Percentiles rank a stretch among this genome's conserved stretches.
Evolutionary conservation across 2,329 filamentous ascomycete genomes (phyloP).

Genomic region (Tolypocladium capitatum): DNA sequence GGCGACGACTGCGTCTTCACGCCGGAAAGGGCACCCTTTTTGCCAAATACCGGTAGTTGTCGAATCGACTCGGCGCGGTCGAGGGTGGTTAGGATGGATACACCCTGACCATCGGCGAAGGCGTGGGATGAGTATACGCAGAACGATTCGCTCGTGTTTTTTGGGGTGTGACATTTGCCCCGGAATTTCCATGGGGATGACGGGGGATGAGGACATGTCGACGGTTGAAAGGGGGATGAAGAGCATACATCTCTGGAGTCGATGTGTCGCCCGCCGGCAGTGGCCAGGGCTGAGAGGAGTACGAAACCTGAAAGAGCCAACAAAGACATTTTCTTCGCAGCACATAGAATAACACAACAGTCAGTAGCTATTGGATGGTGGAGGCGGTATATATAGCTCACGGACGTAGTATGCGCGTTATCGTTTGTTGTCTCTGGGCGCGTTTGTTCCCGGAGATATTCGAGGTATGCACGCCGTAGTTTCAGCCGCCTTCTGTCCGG

Average conservation of each 20-base stretch:
- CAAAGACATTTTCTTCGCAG: background rate
- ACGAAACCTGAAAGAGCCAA: background rate
- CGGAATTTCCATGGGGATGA: background rate
- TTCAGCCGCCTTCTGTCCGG: background rate
- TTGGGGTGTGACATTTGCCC: background rate
- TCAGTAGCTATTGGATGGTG: too few relatives aligned
- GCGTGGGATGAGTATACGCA: constrained; percentile 22
- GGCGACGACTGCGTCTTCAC: constrained; percentile 3
- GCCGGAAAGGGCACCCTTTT: constrained; percentile 4
- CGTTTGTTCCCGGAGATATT: background rate
- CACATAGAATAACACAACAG: background rate
- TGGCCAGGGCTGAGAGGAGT: background rate
- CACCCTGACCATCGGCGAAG: constrained; percentile 23
- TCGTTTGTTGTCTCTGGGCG: too few relatives aligned
- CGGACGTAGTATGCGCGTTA: too few relatives aligned
- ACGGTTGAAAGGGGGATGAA: background rate
- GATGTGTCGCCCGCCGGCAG: background rate
- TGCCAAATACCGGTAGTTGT: constrained; percentile 14
- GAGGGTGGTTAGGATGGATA: constrained; percentile 23
- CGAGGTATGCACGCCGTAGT: background rate
- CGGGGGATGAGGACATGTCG: too few relatives aligned
- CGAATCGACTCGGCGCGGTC: constrained; percentile 17
- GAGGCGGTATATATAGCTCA: background rate
- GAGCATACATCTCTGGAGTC: background rate
- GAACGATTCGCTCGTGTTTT: background rate